Evolutionary conservation across 768 basidiomycete species (phyloP).

Genomic region (Boletus speciosus): DNA sequence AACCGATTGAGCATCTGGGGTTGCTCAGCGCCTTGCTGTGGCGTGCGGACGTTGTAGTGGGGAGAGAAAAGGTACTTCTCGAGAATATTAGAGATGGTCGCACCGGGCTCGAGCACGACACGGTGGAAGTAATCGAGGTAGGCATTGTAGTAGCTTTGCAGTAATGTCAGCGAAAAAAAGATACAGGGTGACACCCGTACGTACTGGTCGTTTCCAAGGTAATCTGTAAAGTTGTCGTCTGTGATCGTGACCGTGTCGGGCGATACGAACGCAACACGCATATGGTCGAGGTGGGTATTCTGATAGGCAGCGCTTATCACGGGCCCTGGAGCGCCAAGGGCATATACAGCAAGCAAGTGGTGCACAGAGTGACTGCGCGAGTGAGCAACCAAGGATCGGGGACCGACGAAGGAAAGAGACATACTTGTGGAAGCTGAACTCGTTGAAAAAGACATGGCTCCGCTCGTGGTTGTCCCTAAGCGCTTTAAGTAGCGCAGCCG

Average conservation of each 20-base stretch:
- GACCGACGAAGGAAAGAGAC: not conserved
- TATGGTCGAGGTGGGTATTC: constrained; percentile 37
- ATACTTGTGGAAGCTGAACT: constrained; percentile 33
- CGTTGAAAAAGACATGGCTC: constrained; percentile 54
- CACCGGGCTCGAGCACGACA: constrained; percentile 28
- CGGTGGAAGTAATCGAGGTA: constrained; percentile 32
- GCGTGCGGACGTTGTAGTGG: constrained; percentile 42
- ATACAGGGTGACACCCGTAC: not conserved
- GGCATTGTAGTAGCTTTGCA: constrained; percentile 31
- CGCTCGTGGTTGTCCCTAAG: constrained; percentile 52
- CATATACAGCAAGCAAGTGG: constrained; percentile 55
- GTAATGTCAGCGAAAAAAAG: not conserved
- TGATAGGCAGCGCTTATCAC: constrained; percentile 43
- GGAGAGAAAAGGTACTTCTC: constrained; percentile 61
- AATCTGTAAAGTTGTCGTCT: constrained; percentile 21
- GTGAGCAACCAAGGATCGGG: not conserved
- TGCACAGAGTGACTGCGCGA: constrained; percentile 54
- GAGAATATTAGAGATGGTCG: constrained; percentile 37
- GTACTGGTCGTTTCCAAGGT: constrained; percentile 32
- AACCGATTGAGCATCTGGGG: constrained; percentile 60
- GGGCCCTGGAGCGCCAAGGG: constrained; percentile 48
- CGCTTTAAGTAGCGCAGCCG: constrained; percentile 35
- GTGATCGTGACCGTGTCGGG: constrained; percentile 26
- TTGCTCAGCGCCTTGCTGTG: constrained; percentile 30
- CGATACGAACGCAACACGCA: constrained; percentile 33